phyloP scores from a whole-genome alignment of 2,329 filamentous ascomycete genomes.

The Colletotrichum sp. region DNA sequence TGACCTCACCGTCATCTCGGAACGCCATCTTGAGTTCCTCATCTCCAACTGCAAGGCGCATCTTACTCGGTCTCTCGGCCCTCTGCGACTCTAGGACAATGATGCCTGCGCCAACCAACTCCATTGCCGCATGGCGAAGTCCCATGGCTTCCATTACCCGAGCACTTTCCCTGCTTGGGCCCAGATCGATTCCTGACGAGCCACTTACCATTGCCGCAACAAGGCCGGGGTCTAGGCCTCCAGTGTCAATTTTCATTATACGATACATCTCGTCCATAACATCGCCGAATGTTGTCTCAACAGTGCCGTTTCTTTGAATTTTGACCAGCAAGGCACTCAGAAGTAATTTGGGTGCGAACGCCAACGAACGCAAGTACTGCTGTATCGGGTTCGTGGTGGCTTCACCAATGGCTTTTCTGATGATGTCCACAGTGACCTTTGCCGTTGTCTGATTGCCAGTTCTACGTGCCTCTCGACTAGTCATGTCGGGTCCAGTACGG shows the following conservation, averaged over 20 bases:
- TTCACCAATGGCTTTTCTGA: constrained; percentile 97
- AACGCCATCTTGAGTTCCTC: constrained; percentile 91
- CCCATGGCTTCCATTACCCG: constrained; percentile 10
- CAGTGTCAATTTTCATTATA: constrained; percentile 51
- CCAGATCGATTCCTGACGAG: constrained; percentile 1
- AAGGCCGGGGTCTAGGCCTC: not conserved
- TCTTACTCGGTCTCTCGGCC: constrained; percentile 85
- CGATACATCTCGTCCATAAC: constrained; percentile 85
- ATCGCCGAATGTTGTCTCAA: constrained; percentile 87
- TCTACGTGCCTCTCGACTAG: constrained; percentile 25
- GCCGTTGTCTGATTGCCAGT: constrained; percentile 32
- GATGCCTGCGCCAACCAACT: constrained; percentile 86
- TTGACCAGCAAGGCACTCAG: constrained; percentile 82
- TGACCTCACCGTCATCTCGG: constrained; percentile 86
- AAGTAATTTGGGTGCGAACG: constrained; percentile 83
- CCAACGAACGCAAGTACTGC: constrained; percentile 83
- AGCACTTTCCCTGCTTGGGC: not conserved
- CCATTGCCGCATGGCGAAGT: constrained; percentile 76
- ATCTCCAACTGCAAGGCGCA: constrained; percentile 84
- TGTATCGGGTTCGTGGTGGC: constrained; percentile 92
- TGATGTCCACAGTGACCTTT: constrained; percentile 78
- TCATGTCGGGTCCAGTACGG: constrained; percentile 46
- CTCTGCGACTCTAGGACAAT: constrained; percentile 82
- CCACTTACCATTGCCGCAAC: not conserved
- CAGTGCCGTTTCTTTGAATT: constrained; percentile 81